Evolutionary conservation across 2,329 filamentous ascomycete genomes (phyloP), one percentile per base, ranked within the genome.

Genomic region (Colletotrichum orbiculare): DNA sequence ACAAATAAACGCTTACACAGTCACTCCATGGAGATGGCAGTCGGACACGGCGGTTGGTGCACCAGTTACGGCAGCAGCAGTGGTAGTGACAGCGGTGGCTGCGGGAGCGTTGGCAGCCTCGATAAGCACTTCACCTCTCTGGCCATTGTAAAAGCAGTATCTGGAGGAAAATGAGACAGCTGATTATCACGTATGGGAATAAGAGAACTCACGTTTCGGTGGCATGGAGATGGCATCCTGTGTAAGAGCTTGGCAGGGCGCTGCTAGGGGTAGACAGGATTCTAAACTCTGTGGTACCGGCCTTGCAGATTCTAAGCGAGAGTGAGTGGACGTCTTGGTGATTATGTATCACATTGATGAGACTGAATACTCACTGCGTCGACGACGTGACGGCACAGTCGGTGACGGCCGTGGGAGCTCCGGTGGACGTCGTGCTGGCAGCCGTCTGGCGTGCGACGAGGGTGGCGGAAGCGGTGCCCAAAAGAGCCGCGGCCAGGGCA

Each of bases 161-260:
- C 80, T 82, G 35, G 6, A n/a, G 12, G 54, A 8, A 5, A 9
- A 45, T 68, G 39, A 70, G 48, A 35, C 15, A 37, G 12, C 15
- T 2, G 5, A 25, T 15, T 0, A 25, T 34, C 25, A 13, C 48
- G 25, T 1, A 17, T 6, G 0, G 13, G 0, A 6, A 11, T 11
- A 11, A 53, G 1, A 13, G 13, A 2, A 13, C 81, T 72, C 76
- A 88, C 85, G 78, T 79, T 45, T 85, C 78, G 10, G 69, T 71
- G 2, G 77, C 83, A 70, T 89, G 84, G 0, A 72, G 69, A 71
- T 90, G 87, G 66, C 88, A 81, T 12, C 71, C 77, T 0, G 76
- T 78, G 68, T 79, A 81, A 3, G 71, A 71, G 10, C 73, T 71
- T 1, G 76, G 74, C 6, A 77, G 65, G 2, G 69, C 66, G 13